Evolutionary conservation across 2,329 filamentous ascomycete species (phyloP).

Genomic region (Diaporthe sp.): DNA sequence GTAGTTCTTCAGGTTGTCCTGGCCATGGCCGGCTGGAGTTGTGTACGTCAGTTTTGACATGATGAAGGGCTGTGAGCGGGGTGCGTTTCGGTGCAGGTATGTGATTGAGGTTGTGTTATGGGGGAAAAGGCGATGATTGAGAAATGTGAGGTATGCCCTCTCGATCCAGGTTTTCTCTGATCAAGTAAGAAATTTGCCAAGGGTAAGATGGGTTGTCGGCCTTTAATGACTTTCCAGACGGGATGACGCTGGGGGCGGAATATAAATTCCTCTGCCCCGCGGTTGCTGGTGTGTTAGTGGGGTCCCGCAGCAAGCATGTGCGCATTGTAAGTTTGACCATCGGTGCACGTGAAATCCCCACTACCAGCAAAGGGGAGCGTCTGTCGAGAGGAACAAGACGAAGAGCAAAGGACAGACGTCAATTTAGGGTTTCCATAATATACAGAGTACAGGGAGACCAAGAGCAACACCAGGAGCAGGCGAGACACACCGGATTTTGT

Average conservation of each 20-base stretch:
- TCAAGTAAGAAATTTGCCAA: no score
- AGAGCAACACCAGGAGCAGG: no score
- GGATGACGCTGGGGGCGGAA: not conserved
- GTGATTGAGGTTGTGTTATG: not conserved
- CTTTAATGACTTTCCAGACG: not conserved
- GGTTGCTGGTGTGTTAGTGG: not conserved
- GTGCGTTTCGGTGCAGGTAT: no score
- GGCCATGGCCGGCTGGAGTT: constrained; percentile 51
- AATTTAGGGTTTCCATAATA: no score
- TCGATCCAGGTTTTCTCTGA: not conserved
- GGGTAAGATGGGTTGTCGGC: not conserved
- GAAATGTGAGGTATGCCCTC: not conserved
- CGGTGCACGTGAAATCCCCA: not conserved
- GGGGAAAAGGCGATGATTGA: not conserved
- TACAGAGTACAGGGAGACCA: no score
- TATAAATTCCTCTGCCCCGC: constrained; percentile 2
- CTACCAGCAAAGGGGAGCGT: not conserved
- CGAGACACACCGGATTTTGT: no score
- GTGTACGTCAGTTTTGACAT: constrained; percentile 53
- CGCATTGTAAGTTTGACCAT: no score
- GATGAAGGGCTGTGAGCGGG: not conserved
- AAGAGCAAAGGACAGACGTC: no score
- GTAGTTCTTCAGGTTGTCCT: constrained; percentile 50
- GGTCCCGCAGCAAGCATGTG: not conserved
- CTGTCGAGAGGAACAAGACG: no score